Evolutionary conservation across 1,284 basidiomycete genomes (phyloP).

Genomic region (Wallemia ichthyophaga): DNA sequence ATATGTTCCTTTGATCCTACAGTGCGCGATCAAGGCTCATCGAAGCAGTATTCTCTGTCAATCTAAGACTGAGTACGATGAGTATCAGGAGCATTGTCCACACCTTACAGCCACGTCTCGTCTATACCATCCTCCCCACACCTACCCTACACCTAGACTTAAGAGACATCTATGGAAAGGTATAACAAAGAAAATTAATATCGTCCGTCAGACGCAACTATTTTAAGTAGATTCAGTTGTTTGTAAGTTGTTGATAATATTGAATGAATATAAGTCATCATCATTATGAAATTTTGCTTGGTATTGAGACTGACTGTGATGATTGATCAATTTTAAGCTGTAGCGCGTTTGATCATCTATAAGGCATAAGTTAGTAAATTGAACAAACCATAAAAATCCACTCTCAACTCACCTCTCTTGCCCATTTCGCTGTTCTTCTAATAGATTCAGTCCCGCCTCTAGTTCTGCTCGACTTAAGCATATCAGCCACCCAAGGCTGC

Average conservation of each 20-base stretch:
- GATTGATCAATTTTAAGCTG: not conserved
- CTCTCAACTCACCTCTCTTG: constrained; percentile 19
- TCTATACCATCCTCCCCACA: too few species aligned
- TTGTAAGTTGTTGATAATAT: too few species aligned
- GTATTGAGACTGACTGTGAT: too few species aligned
- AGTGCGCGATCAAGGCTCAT: too few species aligned
- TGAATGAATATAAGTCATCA: not conserved
- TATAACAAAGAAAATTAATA: not conserved
- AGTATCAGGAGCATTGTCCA: too few species aligned
- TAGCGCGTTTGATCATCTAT: not conserved
- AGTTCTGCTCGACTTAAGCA: constrained; percentile 30
- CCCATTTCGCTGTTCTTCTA: constrained; percentile 23
- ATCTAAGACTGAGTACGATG: too few species aligned
- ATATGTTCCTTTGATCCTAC: not conserved
- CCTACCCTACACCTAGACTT: too few species aligned
- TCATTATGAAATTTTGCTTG: not conserved
- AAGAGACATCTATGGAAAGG: too few species aligned
- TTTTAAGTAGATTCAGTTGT: not conserved
- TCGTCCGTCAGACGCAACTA: not conserved
- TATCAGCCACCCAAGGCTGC: constrained; percentile 46
- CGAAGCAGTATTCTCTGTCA: too few species aligned
- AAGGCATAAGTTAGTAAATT: not conserved
- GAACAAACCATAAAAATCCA: not conserved
- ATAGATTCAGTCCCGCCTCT: constrained; percentile 20
- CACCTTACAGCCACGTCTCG: too few species aligned